Evolutionary conservation across 1,284 basidiomycete genomes (phyloP), one percentile per base, ranked within the genome.

Genomic region (Neonothopanus nambi): DNA sequence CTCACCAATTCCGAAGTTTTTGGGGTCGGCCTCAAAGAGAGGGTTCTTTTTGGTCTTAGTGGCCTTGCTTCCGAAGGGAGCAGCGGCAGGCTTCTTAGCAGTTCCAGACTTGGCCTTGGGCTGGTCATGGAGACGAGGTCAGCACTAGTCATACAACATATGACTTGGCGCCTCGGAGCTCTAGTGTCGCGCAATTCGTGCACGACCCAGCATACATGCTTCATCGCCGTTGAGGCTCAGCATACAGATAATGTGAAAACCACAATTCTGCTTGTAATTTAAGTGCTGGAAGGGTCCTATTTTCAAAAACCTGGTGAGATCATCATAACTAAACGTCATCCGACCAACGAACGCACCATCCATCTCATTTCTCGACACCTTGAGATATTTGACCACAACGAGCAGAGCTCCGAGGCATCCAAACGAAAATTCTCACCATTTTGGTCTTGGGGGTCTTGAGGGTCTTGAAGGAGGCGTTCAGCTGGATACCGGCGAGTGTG

Each of bases 1-100:
- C 87, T 26, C 65, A 95, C 95, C 96, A 61, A 98, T 95, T 71
- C 93, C 94, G 72, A 97, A 98, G 82, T 93, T 95, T 73, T 89
- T 91, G 65, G 93, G 84, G 61, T 73, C 80, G 61, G 93, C 76
- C 82, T 98, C 95, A 73, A 98, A 97, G 67, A 98, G 87, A 69
- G 96, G 94, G 83, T 98, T 98, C 81, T 95, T 95, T 70, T 86
- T 82, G 53, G 80, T 70, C 79, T 94, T 93, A 63, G 80, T 70
- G 56, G 80, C 66, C 77, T 92, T 92, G 77, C 78, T 83, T 62
- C 85, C 85, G 63, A 81, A 85, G 33, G 89, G 88, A 26, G 88
- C 86, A 57, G 86, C 79, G 57, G 89, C 89, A 60, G 86, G 86
- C 77, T 89, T 91, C 78, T 88, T 91, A 60, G 82, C 81, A 60